Evolutionary conservation across 23 red algal species (phyloP), one percentile per base, ranked within the genome.

Genomic region (Gracilaria gracilis): DNA sequence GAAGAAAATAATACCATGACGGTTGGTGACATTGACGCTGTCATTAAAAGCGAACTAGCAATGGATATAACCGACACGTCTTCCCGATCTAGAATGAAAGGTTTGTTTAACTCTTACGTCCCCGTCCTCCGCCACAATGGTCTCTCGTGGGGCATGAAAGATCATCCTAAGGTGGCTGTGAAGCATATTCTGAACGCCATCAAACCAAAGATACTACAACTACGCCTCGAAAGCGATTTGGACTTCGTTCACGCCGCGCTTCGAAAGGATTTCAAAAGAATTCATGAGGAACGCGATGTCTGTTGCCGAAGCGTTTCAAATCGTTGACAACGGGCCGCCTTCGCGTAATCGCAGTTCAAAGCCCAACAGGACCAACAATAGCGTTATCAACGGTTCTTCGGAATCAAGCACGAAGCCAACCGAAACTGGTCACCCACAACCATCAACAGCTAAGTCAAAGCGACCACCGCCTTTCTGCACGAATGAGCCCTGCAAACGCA

Each of bases 291-390:
- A 80, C 36, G 75, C 75, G 3, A 80, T 80, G 11, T 14, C 12
- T 17, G 29, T 80, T 6, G 44, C 75, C 3, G 75, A 80, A 80
- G 44, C 35, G 15, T 80, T 80, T 53, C 75, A 80, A n/a, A 51
- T 80, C 25, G 75, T 80, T 14, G 75, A 80, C 75, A 53, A 80
- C 75, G 75, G 75, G 2, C 66, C n/a, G n/a, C n/a, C n/a, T n/a
- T n/a, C n/a, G n/a, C 66, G 5, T 28, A 12, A 71, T 36, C 66
- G n/a, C n/a, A n/a, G n/a, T n/a, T n/a, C n/a, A n/a, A n/a, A n/a
- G n/a, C n/a, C n/a, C n/a, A n/a, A n/a, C 32, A 71, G 36, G 36
- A 37, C 66, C 5, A 34, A 2, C 29, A 38, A n/a, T n/a, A n/a
- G n/a, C n/a, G n/a, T n/a, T 9, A 13, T 37, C 24, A 8, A 71